A percentile compares a stretch with the other conserved stretches of the same genome.
phyloP scores from a whole-genome alignment of 306 rosid genomes.

The Cajanus cajan region DNA sequence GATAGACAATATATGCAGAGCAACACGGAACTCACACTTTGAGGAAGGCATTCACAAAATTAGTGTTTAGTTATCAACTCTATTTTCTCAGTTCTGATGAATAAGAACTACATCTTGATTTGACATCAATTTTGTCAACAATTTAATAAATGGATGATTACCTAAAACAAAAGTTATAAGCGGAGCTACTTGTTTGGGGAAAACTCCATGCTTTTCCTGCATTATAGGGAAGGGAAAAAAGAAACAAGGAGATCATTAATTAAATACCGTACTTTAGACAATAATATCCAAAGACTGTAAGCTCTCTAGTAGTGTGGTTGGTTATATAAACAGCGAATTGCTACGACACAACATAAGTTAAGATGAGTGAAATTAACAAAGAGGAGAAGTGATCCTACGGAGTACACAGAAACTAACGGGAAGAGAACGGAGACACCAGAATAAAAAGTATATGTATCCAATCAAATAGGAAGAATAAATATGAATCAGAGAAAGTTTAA shows the following conservation, averaged over 20 bases:
- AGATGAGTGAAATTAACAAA: neutral
- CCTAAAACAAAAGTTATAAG: slow-evolving; percentile 86
- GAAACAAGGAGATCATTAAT: slow-evolving; percentile 23
- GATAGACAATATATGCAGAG: neutral
- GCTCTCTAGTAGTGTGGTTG: neutral
- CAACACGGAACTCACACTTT: neutral
- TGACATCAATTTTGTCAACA: neutral
- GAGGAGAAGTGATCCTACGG: slow-evolving; percentile 2
- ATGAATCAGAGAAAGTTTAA: neutral
- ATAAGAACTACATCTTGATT: neutral
- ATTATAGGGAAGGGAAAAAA: slow-evolving; percentile 29
- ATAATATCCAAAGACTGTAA: neutral
- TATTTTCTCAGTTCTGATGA: neutral
- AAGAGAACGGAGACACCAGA: neutral
- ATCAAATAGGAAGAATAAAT: neutral
- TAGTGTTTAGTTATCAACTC: neutral
- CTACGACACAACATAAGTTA: neutral
- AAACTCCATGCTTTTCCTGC: slow-evolving; percentile 54
- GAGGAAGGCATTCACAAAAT: neutral
- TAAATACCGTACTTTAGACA: neutral
- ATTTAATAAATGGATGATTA: slow-evolving; percentile 26
- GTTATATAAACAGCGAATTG: neutral
- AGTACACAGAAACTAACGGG: neutral
- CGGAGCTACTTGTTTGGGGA: slow-evolving; percentile 35
- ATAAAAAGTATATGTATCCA: neutral